phyloP scores from a whole-genome alignment of 495 filamentous ascomycete species.

The Penicillium canescens region DNA sequence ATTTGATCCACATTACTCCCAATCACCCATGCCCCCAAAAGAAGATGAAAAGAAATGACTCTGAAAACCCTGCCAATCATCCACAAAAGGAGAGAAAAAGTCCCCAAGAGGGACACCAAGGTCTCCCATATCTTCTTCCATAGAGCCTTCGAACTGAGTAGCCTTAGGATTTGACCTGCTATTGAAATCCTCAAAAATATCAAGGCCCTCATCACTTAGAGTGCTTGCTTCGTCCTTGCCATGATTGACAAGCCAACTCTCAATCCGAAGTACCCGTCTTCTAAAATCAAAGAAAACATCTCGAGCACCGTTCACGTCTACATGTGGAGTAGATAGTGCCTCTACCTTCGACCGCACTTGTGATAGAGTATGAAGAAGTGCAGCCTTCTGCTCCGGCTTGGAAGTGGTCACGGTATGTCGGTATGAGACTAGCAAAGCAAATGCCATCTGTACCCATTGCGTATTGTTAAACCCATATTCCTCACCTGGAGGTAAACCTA shows the following conservation, averaged over 20 bases:
- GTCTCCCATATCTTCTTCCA: background rate
- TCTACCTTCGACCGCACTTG: constrained; percentile 13
- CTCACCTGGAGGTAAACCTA: constrained; percentile 13
- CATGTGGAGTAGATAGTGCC: constrained; percentile 13
- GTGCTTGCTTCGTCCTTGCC: background rate
- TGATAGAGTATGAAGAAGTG: constrained; percentile 10
- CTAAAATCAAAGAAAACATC: constrained; percentile 16
- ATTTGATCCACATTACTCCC: no score
- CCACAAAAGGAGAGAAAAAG: no score
- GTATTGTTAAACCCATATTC: constrained; percentile 24
- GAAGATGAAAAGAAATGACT: no score
- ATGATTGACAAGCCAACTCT: background rate
- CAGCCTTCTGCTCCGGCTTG: background rate
- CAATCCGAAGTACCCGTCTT: constrained; percentile 13
- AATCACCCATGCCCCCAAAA: no score
- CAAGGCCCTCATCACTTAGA: no score
- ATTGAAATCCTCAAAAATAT: no score
- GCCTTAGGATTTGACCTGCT: no score
- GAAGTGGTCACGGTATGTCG: constrained; percentile 7
- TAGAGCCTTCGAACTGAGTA: background rate
- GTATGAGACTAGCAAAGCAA: constrained; percentile 20
- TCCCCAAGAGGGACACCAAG: no score
- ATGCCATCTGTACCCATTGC: constrained; percentile 28
- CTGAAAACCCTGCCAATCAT: no score
- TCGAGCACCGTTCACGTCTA: constrained; percentile 18